phyloP scores from a whole-genome alignment of 164 flowering plant genomes.

The Litsea cubeba region DNA sequence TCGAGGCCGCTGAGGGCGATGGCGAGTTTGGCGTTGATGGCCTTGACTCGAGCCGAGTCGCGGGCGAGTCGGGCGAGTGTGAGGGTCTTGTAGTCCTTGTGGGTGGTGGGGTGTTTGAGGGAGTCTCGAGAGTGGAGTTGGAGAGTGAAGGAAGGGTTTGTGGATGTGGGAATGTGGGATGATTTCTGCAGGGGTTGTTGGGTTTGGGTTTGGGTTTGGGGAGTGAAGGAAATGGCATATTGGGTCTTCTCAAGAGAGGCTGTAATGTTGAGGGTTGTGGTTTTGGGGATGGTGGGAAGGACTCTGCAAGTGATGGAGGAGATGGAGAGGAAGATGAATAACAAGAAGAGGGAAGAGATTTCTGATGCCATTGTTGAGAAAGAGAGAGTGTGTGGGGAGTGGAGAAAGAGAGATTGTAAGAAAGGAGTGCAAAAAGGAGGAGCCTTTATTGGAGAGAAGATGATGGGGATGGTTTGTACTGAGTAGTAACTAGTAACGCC shows the following conservation, averaged over 20 bases:
- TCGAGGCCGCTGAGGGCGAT: constrained; percentile 42
- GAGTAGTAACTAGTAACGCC: not conserved
- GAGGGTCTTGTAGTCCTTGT: constrained; percentile 54
- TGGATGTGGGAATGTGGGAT: not conserved
- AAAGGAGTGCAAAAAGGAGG: not conserved
- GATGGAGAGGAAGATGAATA: constrained; percentile 1
- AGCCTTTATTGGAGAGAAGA: not conserved
- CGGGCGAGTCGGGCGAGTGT: constrained; percentile 47
- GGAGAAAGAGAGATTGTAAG: not conserved
- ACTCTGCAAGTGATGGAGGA: constrained; percentile 7
- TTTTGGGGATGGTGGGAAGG: constrained; percentile 12
- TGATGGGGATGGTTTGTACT: not conserved
- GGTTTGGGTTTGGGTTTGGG: constrained; percentile 2
- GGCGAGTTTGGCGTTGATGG: constrained; percentile 45
- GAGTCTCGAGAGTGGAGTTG: constrained; percentile 26
- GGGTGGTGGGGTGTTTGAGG: constrained; percentile 15
- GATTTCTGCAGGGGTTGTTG: constrained; percentile 10
- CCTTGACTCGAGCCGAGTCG: constrained; percentile 61
- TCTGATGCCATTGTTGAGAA: constrained; percentile 13
- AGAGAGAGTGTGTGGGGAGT: not conserved
- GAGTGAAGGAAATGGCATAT: constrained; percentile 22
- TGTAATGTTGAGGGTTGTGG: constrained; percentile 47
- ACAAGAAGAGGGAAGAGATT: not conserved
- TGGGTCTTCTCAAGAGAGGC: constrained; percentile 35
- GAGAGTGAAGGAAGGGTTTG: constrained; percentile 26